Conservation (phyloP, 495 filamentous ascomycete species). For the Penicillium maclennaniae region DNA sequence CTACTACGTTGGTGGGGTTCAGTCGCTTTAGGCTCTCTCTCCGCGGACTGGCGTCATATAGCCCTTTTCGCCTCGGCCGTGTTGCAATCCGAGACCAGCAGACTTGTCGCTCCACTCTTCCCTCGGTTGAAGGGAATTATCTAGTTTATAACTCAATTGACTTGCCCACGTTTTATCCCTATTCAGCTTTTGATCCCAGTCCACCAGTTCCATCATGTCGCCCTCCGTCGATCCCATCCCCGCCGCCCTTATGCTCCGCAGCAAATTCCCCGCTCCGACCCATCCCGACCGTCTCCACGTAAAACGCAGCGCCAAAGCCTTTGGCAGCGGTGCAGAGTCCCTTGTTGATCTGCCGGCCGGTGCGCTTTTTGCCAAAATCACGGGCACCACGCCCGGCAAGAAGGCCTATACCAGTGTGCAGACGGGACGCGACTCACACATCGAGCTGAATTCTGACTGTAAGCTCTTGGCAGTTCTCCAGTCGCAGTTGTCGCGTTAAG, state of each 20-base stretch:
- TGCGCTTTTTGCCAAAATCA: constrained; percentile 52
- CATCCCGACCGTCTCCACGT: constrained; percentile 37
- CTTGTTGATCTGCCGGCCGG: constrained; percentile 59
- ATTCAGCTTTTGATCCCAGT: background rate
- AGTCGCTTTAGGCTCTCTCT: constrained; percentile 3
- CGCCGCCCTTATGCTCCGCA: constrained; percentile 8
- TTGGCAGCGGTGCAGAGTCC: constrained; percentile 60
- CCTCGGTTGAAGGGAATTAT: constrained; percentile 18
- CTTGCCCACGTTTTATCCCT: background rate
- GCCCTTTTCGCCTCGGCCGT: background rate
- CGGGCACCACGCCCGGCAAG: constrained; percentile 50
- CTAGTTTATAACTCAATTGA: background rate
- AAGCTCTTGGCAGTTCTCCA: background rate
- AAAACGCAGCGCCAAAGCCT: constrained; percentile 41
- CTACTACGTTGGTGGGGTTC: constrained; percentile 4
- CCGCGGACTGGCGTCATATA: background rate
- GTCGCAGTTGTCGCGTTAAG: background rate
- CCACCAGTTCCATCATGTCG: constrained; percentile 9
- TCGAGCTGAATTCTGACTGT: constrained; percentile 68
- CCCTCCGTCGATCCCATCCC: constrained; percentile 19
- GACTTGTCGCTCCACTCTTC: background rate
- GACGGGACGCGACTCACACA: constrained; percentile 54
- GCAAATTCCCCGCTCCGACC: constrained; percentile 20
- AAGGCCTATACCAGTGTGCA: constrained; percentile 71
- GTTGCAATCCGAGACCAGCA: constrained; percentile 1